phyloP scores from a whole-genome alignment of 495 filamentous ascomycete species.

The Penicillium coprophilum region DNA sequence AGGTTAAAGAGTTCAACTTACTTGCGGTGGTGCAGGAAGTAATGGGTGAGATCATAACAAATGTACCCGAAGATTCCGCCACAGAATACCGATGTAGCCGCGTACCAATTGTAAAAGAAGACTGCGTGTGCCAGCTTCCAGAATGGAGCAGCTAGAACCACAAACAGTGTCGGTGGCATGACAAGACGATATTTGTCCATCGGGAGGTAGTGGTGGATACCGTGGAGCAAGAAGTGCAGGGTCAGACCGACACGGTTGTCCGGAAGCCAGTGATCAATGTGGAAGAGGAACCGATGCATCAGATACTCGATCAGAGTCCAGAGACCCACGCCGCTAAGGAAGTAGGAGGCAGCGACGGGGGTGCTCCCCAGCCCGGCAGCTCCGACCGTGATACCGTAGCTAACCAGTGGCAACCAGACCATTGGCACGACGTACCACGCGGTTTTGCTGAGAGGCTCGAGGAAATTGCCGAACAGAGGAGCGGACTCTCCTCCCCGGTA shows the following conservation, averaged over 20 bases:
- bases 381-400: conserved; percentile 71
- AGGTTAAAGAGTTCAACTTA: conserved; percentile 36
- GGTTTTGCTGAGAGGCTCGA: conserved; percentile 92
- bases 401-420: conserved; percentile 80
- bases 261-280: conserved; percentile 86
- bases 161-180: conserved; percentile 91
- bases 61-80: conserved; percentile 95
- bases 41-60: conserved; percentile 96
- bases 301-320: conserved; percentile 93
- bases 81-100: conserved; percentile 73
- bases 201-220: conserved; percentile 96
- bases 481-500: conserved; percentile 91
- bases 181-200: conserved; percentile 98
- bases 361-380: conserved; percentile 53
- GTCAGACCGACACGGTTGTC: conserved; percentile 90
- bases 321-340: conserved; percentile 62
- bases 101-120: conserved; percentile 83
- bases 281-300: conserved; percentile 90
- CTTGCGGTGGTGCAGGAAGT: conserved; percentile 98
- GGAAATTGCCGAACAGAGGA: conserved; percentile 94
- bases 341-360: conserved; percentile 53
- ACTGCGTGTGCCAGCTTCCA: conserved; percentile 87
- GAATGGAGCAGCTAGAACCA: conserved; percentile 83
- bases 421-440: conserved; percentile 87
- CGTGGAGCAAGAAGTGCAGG: conserved; percentile 90